Conservation (phyloP, 2,329 filamentous ascomycete species). For the Penicillium sclerotiorum region DNA sequence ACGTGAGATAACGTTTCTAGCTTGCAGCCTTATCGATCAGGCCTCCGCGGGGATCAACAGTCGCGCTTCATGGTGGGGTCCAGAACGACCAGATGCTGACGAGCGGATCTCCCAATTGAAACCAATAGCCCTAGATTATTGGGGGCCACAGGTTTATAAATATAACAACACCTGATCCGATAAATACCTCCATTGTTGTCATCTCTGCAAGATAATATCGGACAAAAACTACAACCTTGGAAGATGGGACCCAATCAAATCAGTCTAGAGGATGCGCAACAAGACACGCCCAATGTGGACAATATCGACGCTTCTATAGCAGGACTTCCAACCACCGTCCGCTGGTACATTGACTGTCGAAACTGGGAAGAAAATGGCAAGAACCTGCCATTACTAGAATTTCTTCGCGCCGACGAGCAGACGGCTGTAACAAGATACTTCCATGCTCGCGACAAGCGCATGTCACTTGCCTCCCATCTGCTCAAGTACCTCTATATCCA, state of each 20-base stretch:
- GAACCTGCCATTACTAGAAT: constrained; percentile 43
- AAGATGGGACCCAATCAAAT: constrained; percentile 21
- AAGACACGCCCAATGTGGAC: constrained; percentile 4
- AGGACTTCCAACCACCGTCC: constrained; percentile 28
- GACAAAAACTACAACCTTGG: background rate
- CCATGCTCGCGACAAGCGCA: constrained; percentile 59
- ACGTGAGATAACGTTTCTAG: too few relatives aligned
- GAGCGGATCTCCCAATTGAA: background rate
- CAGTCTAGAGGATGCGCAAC: constrained; percentile 9
- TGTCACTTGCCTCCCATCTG: constrained; percentile 63
- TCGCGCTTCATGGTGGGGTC: background rate
- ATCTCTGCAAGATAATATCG: background rate
- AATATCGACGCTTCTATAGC: constrained; percentile 5
- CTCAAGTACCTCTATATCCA: constrained; percentile 65
- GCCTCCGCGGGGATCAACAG: too few relatives aligned
- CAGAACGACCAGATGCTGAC: background rate
- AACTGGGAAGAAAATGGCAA: constrained; percentile 29
- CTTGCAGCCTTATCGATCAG: too few relatives aligned
- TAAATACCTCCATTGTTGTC: background rate
- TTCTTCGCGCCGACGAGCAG: constrained; percentile 52
- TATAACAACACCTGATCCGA: background rate
- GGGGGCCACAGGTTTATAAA: too few relatives aligned
- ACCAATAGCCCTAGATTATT: too few relatives aligned
- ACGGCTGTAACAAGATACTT: constrained; percentile 53
- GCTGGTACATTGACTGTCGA: constrained; percentile 51